Evolutionary conservation across 352 stramenopile species (phyloP), one percentile per base, ranked within the genome.

Genomic region (Pythium pyrilobum): DNA sequence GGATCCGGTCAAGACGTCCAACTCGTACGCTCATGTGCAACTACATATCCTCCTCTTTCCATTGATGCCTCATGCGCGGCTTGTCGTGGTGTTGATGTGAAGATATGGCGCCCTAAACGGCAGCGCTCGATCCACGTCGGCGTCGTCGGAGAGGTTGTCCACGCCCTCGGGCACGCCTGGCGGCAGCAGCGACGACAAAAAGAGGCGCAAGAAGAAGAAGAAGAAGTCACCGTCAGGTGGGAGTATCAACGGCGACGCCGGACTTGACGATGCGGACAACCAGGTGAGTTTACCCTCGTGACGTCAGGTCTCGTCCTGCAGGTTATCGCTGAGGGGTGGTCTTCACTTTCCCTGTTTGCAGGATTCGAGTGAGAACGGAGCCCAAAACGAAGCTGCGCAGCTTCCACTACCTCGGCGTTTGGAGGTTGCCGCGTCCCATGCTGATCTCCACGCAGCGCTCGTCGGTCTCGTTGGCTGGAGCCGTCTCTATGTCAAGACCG

Each of bases 401-500:
- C 54, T 91, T 31, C 74, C 82, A 29, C 64, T 93, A 0, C 48
- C 60, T 5, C 55, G 61, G 28, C 74, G 82, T 1, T 57, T 93
- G 1, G 82, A 93, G 55, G 72, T 89, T 28, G 82, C 82, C 1
- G 82, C 82, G 12, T 57, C 70, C 6, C 85, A 89, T 39, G 37
- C 65, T 0, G 77, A 93, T 59, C 66, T 83, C 31, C 80, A 91
- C 41, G 77, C 78, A 10, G 82, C 80, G 27, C 75, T 93, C 11
- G 68, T 87, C 23, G 82, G 82, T 1, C 68, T 93, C 8, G 45
- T 91, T 4, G 78, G 77, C 13, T 93, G 82, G 82, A 91, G 80
- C 32, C 67, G 72, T 13, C 34, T 90, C 33, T 83, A 73, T 52
- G 38, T 78, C 18, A 63, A 80, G 61, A 79, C 76, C 5, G 78